Evolutionary conservation across 371 early-diverging fungal genomes (phyloP), one percentile per base, ranked within the genome.

Genomic region (Mortierella sp.): DNA sequence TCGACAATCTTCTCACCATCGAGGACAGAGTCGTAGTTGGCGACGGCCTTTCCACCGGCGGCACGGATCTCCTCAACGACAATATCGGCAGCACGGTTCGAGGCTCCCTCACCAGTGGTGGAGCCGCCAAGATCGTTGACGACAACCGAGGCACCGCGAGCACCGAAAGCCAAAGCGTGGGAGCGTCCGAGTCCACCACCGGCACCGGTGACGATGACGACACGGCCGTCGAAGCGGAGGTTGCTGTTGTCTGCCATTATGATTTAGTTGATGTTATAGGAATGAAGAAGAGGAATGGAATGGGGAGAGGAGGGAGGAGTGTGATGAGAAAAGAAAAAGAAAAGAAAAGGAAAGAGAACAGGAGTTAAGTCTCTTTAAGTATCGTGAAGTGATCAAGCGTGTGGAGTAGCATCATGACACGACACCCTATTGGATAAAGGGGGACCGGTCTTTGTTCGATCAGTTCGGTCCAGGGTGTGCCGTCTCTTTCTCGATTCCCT

Each of bases 1-100:
- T 97, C 97, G 46, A 99, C 96, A 83, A 99, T 98, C 92, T 97
- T 97, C 71, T 97, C 97, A 76, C 99, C 99, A 72, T 98, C 96
- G 76, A 97, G 96, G 38, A 99, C 99, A 44, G 97, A 97, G 91
- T 99, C 95, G 89, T 99, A 98, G 93, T 99, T 98, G 77, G 99
- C 98, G 21, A 99, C 97, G 8, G 99, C 99, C 86, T 94, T 93
- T 78, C 99, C 99, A 56, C 99, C 99, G 21, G 93, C 92, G 71
- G 91, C 90, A 41, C 90, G 90, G 89, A 99, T 99, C 89, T 99
- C 98, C 48, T 96, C 94, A 32, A 99, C 99, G 58, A 99, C 99
- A 29, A 95, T 88, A 90, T 99, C 99, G 68, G 99, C 99, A 58
- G 99, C 99, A 71, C 92, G 88, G 74, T 88, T 88, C 41, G 91